Conservation (phyloP, 176 grass and related monocot species). For the Aegilops speltoides region DNA sequence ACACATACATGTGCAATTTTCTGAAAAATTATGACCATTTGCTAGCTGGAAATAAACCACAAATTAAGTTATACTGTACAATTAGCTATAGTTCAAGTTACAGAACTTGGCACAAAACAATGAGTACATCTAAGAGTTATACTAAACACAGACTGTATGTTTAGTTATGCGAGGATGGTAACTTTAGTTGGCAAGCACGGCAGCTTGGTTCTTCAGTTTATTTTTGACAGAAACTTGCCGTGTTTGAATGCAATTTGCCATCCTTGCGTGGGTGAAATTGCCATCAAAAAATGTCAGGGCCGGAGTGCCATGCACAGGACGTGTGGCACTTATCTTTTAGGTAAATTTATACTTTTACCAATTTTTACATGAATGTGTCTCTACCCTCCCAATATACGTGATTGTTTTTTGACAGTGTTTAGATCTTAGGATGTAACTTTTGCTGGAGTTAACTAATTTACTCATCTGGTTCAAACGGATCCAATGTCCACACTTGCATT, state of each 20-base stretch:
- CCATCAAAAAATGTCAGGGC: no score
- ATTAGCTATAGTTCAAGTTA: not conserved
- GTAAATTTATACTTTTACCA: not conserved
- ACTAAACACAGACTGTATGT: not conserved
- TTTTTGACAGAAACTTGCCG: no score
- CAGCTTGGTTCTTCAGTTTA: no score
- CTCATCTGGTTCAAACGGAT: not conserved
- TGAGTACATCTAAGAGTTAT: not conserved
- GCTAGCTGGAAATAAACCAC: not conserved
- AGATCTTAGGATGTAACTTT: not conserved
- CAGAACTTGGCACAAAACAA: not conserved
- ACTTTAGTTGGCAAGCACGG: no score
- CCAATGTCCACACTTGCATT: not conserved
- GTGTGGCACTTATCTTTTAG: no score
- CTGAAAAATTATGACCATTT: not conserved
- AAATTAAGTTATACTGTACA: not conserved
- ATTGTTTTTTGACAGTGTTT: not conserved
- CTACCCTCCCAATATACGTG: not conserved
- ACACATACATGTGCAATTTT: not conserved
- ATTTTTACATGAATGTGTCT: not conserved
- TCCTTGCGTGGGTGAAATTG: no score
- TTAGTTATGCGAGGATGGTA: no score
- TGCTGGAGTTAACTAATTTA: not conserved
- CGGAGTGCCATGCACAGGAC: no score
- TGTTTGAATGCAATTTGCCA: no score